Percentiles rank a stretch among this genome's conserved stretches.
These are phyloP conservation scores for Setaria italica DNA, from an alignment of 202 grass and related monocot genomes.

Conservation along the genomic window DNA sequence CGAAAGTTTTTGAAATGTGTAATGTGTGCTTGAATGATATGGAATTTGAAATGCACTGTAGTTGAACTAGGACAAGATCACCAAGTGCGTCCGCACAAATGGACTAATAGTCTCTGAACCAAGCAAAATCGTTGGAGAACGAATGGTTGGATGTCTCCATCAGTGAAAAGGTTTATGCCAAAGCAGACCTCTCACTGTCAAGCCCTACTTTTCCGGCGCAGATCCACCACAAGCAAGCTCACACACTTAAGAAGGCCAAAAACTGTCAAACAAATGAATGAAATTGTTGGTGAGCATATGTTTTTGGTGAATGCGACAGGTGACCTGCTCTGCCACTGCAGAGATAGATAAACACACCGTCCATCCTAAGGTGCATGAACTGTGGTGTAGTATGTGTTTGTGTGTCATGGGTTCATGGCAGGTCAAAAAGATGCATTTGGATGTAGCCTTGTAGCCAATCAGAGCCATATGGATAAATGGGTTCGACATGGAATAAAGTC, in stretches of 20 bases:
- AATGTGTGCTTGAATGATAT: constrained; percentile 13
- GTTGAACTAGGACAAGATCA: neutral
- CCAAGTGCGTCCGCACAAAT: neutral
- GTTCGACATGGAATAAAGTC: constrained; percentile 23
- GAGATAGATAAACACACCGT: neutral
- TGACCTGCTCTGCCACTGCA: constrained; percentile 32
- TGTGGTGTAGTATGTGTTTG: neutral
- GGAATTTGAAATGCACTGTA: neutral
- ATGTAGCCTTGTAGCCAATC: constrained; percentile 18
- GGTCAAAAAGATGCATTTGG: constrained; percentile 37
- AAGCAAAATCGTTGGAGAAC: constrained; percentile 34
- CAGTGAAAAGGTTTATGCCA: constrained; percentile 45
- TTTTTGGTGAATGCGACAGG: constrained; percentile 44
- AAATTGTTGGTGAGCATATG: neutral
- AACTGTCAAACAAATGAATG: neutral
- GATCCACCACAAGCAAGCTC: constrained; percentile 39
- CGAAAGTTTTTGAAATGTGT: neutral
- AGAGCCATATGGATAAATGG: neutral
- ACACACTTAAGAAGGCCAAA: neutral
- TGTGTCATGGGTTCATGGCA: neutral
- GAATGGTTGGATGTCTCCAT: constrained; percentile 37
- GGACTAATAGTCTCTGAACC: neutral
- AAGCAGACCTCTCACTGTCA: constrained; percentile 28
- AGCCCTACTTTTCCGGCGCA: constrained; percentile 41
- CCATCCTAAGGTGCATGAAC: neutral